Evolutionary conservation across 495 filamentous ascomycete species (phyloP), one percentile per base, ranked within the genome.

Genomic region (Xylaria telfairii): DNA sequence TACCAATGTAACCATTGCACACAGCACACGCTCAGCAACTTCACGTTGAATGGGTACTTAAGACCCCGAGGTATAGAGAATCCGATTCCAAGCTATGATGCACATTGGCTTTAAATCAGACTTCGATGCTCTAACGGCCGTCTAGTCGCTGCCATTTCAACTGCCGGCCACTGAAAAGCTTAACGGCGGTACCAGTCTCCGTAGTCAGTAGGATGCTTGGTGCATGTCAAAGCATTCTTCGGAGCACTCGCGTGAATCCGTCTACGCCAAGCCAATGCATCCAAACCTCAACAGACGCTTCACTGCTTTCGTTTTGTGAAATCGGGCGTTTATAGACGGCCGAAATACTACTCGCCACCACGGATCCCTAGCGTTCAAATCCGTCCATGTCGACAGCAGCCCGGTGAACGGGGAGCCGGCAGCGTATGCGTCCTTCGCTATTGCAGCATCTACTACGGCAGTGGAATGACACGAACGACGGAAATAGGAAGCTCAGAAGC

Each of bases 91-190:
- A 63, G 67, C 56, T 42, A 21, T 21, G 44, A 49, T 42, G 28
- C 42, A 39, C 8, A 57, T 47, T 34, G 8, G 28, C 28, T 15
- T 47, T 7, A 26, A 42, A 70, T 26, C 19, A 37, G 46, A 32
- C 34, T 15, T 26, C 4, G 21, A 28, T 65, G 28, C 44, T 46
- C 4, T 46, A 7, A 47, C 30, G 30, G n/a, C 13, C 28, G 3
- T 26, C 42, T 17, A 30, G 39, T 26, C 32, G 47, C 37, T 64
- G 13, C 57, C 30, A 46, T 53, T 64, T 46, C 59, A 70, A 70
- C 46, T 70, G 60, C 68, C 68, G 68, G 37, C 42, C 8, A 17
- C 24, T 47, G 44, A 42, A 47, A 28, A 42, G 34, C 60, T 65
- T 63, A 17, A 46, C 44, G 59, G 57, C 47, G 59, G 47, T 24